Evolutionary conservation across 208 protist genomes (phyloP).

Genomic region (Borovskyia barvae): DNA sequence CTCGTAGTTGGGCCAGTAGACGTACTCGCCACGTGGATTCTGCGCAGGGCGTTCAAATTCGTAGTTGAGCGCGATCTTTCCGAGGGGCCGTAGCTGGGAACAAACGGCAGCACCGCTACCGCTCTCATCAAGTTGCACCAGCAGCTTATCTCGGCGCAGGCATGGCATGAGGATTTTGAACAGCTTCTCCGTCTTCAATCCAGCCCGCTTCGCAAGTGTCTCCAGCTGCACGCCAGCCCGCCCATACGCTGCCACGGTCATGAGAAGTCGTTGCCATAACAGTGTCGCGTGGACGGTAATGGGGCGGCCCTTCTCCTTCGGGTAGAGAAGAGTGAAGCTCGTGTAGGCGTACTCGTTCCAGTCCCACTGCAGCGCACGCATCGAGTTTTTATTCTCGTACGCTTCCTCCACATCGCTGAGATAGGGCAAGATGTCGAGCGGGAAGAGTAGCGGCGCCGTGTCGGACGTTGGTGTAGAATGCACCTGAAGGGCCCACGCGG

Average conservation of each 20-base stretch:
- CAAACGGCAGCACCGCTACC: neutral
- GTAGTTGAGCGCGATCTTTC: constrained; percentile 33
- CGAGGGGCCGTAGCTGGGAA: neutral
- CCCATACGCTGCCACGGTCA: constrained; percentile 28
- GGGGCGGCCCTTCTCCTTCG: constrained; percentile 15
- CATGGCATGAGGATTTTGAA: constrained; percentile 6
- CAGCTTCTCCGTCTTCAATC: constrained; percentile 3
- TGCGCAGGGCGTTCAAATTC: constrained; percentile 13
- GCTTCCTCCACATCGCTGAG: constrained; percentile 18
- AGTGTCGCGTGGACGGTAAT: constrained; percentile 37
- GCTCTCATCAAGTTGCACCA: constrained; percentile 6
- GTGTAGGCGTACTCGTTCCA: constrained; percentile 28
- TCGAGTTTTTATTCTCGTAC: constrained; percentile 12
- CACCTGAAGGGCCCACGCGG: constrained; percentile 1
- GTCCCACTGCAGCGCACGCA: constrained; percentile 21
- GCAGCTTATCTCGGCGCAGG: constrained; percentile 23
- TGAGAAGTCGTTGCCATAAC: constrained; percentile 35
- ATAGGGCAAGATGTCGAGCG: constrained; percentile 10
- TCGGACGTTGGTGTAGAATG: neutral
- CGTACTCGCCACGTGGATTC: constrained; percentile 23
- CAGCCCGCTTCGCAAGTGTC: constrained; percentile 31
- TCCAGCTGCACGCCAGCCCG: constrained; percentile 17
- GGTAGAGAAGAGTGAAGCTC: constrained; percentile 30
- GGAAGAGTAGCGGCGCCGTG: constrained; percentile 29
- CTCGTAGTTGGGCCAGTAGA: constrained; percentile 22